These are phyloP conservation scores for Syncephalis plumigaleata DNA, from an alignment of 371 early-diverging fungal species.

Conservation along the genomic window DNA sequence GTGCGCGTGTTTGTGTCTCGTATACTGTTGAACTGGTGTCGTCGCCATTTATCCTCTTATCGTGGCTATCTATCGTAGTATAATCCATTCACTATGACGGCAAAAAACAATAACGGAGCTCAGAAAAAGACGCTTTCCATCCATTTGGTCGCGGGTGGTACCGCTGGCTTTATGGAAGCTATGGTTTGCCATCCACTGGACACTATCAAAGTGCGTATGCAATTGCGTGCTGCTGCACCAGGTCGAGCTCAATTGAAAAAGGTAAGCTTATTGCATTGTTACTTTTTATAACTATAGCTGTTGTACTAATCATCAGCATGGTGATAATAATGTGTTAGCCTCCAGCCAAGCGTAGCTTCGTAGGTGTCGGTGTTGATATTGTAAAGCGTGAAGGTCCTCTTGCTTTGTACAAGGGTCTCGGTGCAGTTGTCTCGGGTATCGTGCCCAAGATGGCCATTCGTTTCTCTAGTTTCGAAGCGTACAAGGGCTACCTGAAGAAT, in stretches of 20 bases:
- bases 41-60: too few relatives aligned
- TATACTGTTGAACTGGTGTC: too few relatives aligned
- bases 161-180: constrained; percentile 89
- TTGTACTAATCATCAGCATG: too few relatives aligned
- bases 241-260: constrained; percentile 11
- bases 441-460: constrained; percentile 98
- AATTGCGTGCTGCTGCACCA: constrained; percentile 36
- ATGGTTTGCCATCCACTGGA: constrained; percentile 92
- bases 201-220: constrained; percentile 94
- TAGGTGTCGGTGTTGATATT: constrained; percentile 72
- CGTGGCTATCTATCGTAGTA: too few relatives aligned
- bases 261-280: constrained; percentile 7
- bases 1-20: too few relatives aligned
- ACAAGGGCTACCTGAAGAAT: constrained; percentile 70
- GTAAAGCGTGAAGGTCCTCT: constrained; percentile 74
- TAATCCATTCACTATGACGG: too few relatives aligned
- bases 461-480: constrained; percentile 89
- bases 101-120: too few relatives aligned
- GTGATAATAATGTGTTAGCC: background rate
- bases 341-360: constrained; percentile 30
- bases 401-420: constrained; percentile 93
- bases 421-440: constrained; percentile 93
- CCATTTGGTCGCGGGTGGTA: constrained; percentile 79
- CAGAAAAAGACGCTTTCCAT: constrained; percentile 18
- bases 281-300: background rate